Evolutionary conservation across 2,329 filamentous ascomycete species (phyloP).

Genomic region (Colletotrichum simmondsii): DNA sequence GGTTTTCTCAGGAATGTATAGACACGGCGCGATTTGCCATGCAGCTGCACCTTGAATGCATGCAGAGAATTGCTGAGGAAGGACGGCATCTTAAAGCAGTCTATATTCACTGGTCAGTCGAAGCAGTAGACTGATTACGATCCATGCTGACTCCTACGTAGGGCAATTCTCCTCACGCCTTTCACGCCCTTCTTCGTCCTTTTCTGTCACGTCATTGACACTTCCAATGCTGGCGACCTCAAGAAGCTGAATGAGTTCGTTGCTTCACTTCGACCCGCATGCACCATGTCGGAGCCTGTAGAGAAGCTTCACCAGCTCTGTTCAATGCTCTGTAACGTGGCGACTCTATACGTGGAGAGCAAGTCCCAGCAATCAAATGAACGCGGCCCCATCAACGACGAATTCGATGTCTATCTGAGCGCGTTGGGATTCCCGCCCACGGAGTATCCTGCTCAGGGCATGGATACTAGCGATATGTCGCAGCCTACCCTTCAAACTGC

Average conservation of each 20-base stretch:
- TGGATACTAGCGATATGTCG: constrained; percentile 44
- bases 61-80: constrained; percentile 46
- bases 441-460: constrained; percentile 36
- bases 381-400: constrained; percentile 63
- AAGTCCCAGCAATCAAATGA: constrained; percentile 60
- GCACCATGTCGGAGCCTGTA: constrained; percentile 29
- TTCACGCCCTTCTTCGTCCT: constrained; percentile 70
- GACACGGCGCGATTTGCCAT: constrained; percentile 61
- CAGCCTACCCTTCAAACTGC: constrained; percentile 45
- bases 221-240: constrained; percentile 63
- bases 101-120: constrained; percentile 62
- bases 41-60: constrained; percentile 55
- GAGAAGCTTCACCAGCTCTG: constrained; percentile 70
- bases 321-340: constrained; percentile 70
- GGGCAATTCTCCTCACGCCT: constrained; percentile 66
- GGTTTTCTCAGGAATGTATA: constrained; percentile 61
- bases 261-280: constrained; percentile 46
- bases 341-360: constrained; percentile 70
- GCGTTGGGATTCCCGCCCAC: constrained; percentile 70
- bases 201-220: constrained; percentile 68
- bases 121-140: neutral
- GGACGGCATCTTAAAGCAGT: constrained; percentile 54
- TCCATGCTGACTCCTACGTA: constrained; percentile 40
- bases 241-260: constrained; percentile 66
- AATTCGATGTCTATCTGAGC: constrained; percentile 73